Base-by-base conservation (phyloP, 148 eudicot genomes). In the Silene conica region DNA sequence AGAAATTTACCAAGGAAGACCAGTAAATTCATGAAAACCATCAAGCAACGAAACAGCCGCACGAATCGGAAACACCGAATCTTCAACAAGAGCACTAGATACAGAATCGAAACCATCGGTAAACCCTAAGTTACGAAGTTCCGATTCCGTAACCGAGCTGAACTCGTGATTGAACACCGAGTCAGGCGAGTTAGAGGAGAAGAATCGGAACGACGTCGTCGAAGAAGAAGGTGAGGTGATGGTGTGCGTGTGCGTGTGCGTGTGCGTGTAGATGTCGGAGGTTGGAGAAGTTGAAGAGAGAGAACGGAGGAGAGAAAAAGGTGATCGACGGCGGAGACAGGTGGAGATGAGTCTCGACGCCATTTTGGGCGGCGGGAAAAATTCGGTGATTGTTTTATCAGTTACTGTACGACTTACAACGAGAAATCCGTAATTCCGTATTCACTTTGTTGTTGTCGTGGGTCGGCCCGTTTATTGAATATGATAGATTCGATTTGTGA, bases 1-100 rank as follows among this genome's bases (percentile, higher is more conserved):
- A 50, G 52, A 50, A 15, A 50, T 50, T 50, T 13, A 50, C 97
- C 97, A 92, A 70, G 97, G 97, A 73, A 90, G 82, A 28, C 89
- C 90, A 46, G 89, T 79, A 31, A 81, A 63, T 57, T 89, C 81
- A 74, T 89, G 95, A 41, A 55, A 81, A 10, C 80, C 76, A 74
- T 89, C 95, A 14, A 92, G 84, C 78, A 86, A 74, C 6, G 92
- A 83, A 58, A 85, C 83, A 50, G 85, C 14, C 5, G 74, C 77
- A 6, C 76, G 50, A 74, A 92, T 79, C 6, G 97, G 95, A 76
- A 86, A 76, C 71, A 81, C 38, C 14, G 82, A 74, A 75, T 90
- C 88, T n/a, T 63, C 90, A 15, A 81, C 48, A 60, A 63, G 28
- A 18, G 26, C 56, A 13, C 21, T 22, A 38, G 41, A 6, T 58